Evolutionary conservation across 306 rosid genomes (phyloP), one percentile per base, ranked within the genome.

Genomic region (Gastrolobium villosum): DNA sequence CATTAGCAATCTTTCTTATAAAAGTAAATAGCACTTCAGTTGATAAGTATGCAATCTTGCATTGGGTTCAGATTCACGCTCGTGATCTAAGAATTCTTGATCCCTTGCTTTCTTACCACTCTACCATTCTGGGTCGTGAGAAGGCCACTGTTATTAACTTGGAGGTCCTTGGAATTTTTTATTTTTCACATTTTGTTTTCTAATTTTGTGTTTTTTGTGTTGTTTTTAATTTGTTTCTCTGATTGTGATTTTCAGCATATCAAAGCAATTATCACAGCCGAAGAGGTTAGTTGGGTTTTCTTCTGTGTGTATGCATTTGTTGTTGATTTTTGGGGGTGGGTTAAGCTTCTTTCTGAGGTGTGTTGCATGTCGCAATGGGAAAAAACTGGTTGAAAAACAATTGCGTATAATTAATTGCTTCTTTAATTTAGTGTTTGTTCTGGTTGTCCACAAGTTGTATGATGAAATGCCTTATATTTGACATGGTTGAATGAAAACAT

Each of bases 1-100:
- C n/a, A n/a, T n/a, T n/a, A n/a, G n/a, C n/a, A n/a, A n/a, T n/a
- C n/a, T n/a, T n/a, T n/a, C n/a, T n/a, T n/a, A n/a, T n/a, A n/a
- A n/a, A n/a, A n/a, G n/a, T n/a, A n/a, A n/a, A n/a, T n/a, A n/a
- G n/a, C n/a, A n/a, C n/a, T n/a, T n/a, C n/a, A n/a, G 89, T 86
- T 43, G 99, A 95, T 82, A 95, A 95, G 79, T 87, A 95, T 57
- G 95, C 90, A 5, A 89, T 95, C 79, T 92, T 90, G 99, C 92
- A 92, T 65, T 62, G 97, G 46, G 97, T 88, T 36, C 86, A 95
- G 76, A 95, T 95, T 84, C 96, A 95, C 71, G 98, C 99, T 7
- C 93, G 99, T 63, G 99, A 95, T 82, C 99, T 95, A 39, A 85
- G 98, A 54, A 95, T 95, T 68, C 90, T 95, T 45, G 99, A 95